Evolutionary conservation across 179 eudicot genomes (phyloP).

Genomic region (Beta macrorhiza): DNA sequence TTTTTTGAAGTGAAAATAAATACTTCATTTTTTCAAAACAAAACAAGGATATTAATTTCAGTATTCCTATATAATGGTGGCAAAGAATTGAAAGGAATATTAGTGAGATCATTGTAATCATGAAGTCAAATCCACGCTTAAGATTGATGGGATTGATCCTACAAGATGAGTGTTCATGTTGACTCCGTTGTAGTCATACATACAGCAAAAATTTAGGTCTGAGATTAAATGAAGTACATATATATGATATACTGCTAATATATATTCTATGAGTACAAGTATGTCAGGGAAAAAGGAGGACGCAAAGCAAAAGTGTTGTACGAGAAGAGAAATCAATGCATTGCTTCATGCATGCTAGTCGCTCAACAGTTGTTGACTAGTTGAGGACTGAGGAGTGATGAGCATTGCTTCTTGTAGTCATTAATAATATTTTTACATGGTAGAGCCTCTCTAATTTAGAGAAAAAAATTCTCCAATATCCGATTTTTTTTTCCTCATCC

Average conservation of each 20-base stretch:
- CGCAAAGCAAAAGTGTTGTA: neutral
- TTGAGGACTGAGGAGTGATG: too few relatives aligned
- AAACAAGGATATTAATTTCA: too few relatives aligned
- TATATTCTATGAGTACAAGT: neutral
- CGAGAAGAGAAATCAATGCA: slow-evolving; percentile 14
- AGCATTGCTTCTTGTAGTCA: too few relatives aligned
- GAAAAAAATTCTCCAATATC: too few relatives aligned
- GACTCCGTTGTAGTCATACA: neutral
- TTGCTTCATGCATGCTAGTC: neutral
- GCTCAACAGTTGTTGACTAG: too few relatives aligned
- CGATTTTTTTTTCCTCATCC: too few relatives aligned
- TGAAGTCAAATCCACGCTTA: slow-evolving; percentile 9
- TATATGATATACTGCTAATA: neutral
- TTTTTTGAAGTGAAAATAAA: too few relatives aligned
- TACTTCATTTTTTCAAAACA: too few relatives aligned
- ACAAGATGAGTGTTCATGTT: slow-evolving; percentile 1
- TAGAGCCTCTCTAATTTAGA: too few relatives aligned
- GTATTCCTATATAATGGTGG: too few relatives aligned
- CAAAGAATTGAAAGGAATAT: neutral
- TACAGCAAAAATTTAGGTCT: neutral
- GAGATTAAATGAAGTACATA: neutral
- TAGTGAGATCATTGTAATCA: neutral
- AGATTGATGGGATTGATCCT: slow-evolving; percentile 11
- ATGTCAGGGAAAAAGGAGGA: slow-evolving; percentile 26
- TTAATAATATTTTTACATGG: too few relatives aligned